Evolutionary conservation across 2,329 filamentous ascomycete genomes (phyloP).

Genomic region (Fusarium sp.): DNA sequence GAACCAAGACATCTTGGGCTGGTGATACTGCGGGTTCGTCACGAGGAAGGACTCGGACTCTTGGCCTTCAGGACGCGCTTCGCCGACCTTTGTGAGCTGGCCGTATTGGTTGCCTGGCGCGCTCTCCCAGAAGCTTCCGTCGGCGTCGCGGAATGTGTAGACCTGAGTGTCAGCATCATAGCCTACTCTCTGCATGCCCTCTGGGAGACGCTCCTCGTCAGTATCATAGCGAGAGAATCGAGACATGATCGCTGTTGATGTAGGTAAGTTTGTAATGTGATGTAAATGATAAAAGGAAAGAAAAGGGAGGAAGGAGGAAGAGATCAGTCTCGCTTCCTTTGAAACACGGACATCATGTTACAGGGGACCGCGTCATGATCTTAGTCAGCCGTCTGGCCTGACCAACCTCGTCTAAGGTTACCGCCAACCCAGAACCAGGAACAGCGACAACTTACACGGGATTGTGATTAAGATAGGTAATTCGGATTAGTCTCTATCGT

Average conservation of each 20-base stretch:
- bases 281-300: neutral
- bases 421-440: neutral
- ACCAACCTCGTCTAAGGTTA: neutral
- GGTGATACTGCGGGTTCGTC: slow-evolving; percentile 20
- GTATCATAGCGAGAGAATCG: slow-evolving; percentile 57
- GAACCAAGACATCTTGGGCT: slow-evolving; percentile 58
- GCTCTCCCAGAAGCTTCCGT: slow-evolving; percentile 63
- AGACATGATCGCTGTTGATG: slow-evolving; percentile 48
- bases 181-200: slow-evolving; percentile 64
- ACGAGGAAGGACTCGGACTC: slow-evolving; percentile 50
- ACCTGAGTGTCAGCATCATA: slow-evolving; percentile 66
- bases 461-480: neutral
- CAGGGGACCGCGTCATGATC: slow-evolving; percentile 36
- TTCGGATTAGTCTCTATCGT: neutral
- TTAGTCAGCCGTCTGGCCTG: slow-evolving; percentile 29
- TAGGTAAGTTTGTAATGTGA: neutral
- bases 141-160: slow-evolving; percentile 63
- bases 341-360: slow-evolving; percentile 25
- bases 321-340: slow-evolving; percentile 3
- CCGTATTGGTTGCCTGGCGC: slow-evolving; percentile 63
- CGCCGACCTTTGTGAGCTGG: slow-evolving; percentile 54
- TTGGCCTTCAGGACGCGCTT: slow-evolving; percentile 42
- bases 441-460: neutral
- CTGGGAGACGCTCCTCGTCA: slow-evolving; percentile 64
- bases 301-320: slow-evolving; percentile 4